phyloP scores from a whole-genome alignment of 495 filamentous ascomycete genomes.

The Penicillium maclennaniae region DNA sequence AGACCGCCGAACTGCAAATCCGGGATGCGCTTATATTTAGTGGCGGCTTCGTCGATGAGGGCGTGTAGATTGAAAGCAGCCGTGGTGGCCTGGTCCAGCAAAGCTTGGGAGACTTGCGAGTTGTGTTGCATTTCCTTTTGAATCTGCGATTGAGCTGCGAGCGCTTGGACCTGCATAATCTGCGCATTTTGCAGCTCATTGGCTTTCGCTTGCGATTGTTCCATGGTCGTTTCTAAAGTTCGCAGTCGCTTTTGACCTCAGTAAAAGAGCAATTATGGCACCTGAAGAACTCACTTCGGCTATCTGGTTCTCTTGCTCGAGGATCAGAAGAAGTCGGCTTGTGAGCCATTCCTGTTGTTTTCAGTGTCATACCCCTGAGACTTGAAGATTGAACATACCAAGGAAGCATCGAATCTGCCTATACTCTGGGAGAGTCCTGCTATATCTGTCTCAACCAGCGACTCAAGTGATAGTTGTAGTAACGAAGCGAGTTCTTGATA shows the following conservation, averaged over 20 bases:
- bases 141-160: slow-evolving; percentile 28
- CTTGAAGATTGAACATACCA: slow-evolving; percentile 19
- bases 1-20: slow-evolving; percentile 21
- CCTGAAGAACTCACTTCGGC: slow-evolving; percentile 26
- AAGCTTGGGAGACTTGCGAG: slow-evolving; percentile 33
- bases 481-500: slow-evolving; percentile 31
- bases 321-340: slow-evolving; percentile 23
- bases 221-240: slow-evolving; percentile 32
- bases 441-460: slow-evolving; percentile 26
- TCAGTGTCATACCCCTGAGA: background rate
- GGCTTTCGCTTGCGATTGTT: slow-evolving; percentile 33
- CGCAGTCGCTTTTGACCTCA: slow-evolving; percentile 35
- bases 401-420: slow-evolving; percentile 26
- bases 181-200: slow-evolving; percentile 37
- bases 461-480: slow-evolving; percentile 24
- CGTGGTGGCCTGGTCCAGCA: slow-evolving; percentile 36
- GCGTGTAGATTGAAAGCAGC: slow-evolving; percentile 40
- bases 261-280: background rate
- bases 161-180: slow-evolving; percentile 32
- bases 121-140: slow-evolving; percentile 34
- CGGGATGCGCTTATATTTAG: slow-evolving; percentile 30
- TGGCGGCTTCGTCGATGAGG: slow-evolving; percentile 37
- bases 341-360: slow-evolving; percentile 26
- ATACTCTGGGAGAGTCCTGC: slow-evolving; percentile 27
- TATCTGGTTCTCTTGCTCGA: slow-evolving; percentile 32